Percentiles rank a stretch among this genome's conserved stretches.
Conservation (phyloP, 129 eudicot genomes). For the Lactuca sativa region DNA sequence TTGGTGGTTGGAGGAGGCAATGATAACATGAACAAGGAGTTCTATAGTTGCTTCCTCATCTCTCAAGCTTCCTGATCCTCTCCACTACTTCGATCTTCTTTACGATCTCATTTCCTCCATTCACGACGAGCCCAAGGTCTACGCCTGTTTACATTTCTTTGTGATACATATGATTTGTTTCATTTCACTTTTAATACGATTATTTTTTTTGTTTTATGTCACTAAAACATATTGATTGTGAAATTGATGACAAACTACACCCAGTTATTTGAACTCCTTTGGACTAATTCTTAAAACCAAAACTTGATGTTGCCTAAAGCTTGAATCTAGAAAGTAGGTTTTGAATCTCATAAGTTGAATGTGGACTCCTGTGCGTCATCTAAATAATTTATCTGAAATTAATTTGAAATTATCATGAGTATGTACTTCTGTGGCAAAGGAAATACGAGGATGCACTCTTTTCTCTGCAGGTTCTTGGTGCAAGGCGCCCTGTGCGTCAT, state of each 20-base stretch:
- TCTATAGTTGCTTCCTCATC: conserved; percentile 83
- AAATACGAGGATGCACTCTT: conserved; percentile 94
- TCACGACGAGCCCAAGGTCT: conserved; percentile 85
- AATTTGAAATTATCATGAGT: conserved; percentile 51
- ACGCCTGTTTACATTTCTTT: conserved; percentile 9
- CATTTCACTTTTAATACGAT: conserved; percentile 1
- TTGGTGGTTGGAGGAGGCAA: too few relatives aligned
- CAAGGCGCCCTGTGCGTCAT: conserved; percentile 95
- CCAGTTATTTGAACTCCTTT: not conserved
- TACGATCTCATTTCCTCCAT: conserved; percentile 94
- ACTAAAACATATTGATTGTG: conserved; percentile 11
- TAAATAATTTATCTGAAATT: too few relatives aligned
- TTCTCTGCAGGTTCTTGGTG: conserved; percentile 85
- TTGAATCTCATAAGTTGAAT: conserved; percentile 3
- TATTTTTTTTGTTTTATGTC: conserved; percentile 12
- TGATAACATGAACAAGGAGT: too few relatives aligned
- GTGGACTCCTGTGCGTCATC: conserved; percentile 6
- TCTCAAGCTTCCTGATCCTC: conserved; percentile 83
- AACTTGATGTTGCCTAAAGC: not conserved
- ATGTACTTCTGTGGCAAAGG: conserved; percentile 82
- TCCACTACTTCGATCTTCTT: conserved; percentile 90
- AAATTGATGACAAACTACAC: conserved; percentile 11
- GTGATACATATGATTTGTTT: not conserved
- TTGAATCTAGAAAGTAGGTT: too few relatives aligned
- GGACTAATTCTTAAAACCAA: not conserved